These are phyloP conservation scores for Coleophoma crateriformis DNA, from an alignment of 2,329 filamentous ascomycete genomes.

Conservation along the genomic window DNA sequence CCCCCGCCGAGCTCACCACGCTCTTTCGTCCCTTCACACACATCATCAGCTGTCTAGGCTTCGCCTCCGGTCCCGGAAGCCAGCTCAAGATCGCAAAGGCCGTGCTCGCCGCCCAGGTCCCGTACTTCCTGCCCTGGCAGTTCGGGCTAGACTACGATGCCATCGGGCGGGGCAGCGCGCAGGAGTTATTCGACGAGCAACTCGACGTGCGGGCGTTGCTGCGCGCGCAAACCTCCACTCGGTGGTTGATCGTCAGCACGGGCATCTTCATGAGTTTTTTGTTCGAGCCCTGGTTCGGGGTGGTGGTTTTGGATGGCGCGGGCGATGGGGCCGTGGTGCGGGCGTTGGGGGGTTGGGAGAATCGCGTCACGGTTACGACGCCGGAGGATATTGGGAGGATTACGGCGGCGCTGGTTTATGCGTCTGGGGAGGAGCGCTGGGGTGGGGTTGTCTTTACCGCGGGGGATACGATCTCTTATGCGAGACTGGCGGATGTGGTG, in stretches of 20 bases:
- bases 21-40: slow-evolving; percentile 43
- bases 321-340: slow-evolving; percentile 29
- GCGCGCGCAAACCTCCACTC: slow-evolving; percentile 37
- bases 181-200: slow-evolving; percentile 66
- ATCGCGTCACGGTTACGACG: slow-evolving; percentile 55
- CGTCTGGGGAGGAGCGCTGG: slow-evolving; percentile 24
- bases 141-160: slow-evolving; percentile 68
- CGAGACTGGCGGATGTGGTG: slow-evolving; percentile 44
- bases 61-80: slow-evolving; percentile 46
- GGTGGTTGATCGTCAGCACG: slow-evolving; percentile 63
- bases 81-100: slow-evolving; percentile 53
- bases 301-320: slow-evolving; percentile 44
- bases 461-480: slow-evolving; percentile 58
- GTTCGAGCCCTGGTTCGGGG: slow-evolving; percentile 56
- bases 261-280: slow-evolving; percentile 68
- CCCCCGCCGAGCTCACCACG: slow-evolving; percentile 30
- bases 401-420: slow-evolving; percentile 49
- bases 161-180: slow-evolving; percentile 51
- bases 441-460: slow-evolving; percentile 47
- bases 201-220: slow-evolving; percentile 50
- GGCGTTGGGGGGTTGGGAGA: slow-evolving; percentile 57
- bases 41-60: slow-evolving; percentile 57
- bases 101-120: slow-evolving; percentile 41
- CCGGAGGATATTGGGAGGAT: slow-evolving; percentile 58
- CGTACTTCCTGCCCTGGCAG: slow-evolving; percentile 65